Percentiles rank a stretch among this genome's conserved stretches.
Conservation (phyloP, 768 basidiomycete genomes). For the Steccherinum ochraceum region DNA sequence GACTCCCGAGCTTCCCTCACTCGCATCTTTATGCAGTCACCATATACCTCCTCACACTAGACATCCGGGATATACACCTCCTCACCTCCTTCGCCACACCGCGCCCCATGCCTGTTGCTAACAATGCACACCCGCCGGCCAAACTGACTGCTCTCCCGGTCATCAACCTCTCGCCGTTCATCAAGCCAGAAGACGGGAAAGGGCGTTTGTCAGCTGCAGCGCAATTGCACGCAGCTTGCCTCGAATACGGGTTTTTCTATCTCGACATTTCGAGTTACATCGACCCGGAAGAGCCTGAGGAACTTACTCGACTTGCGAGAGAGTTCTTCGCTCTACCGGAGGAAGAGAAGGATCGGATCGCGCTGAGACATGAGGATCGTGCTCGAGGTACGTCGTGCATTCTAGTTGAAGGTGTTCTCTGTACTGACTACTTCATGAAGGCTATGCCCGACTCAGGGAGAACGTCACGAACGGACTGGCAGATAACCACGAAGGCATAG, state of each 20-base stretch:
- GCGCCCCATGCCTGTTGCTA: background rate
- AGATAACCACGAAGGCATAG: constrained; percentile 82
- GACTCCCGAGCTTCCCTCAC: no score
- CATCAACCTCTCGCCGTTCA: constrained; percentile 66
- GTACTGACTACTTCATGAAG: constrained; percentile 30
- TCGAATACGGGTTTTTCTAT: constrained; percentile 88
- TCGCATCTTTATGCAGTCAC: no score
- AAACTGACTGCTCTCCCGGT: constrained; percentile 47
- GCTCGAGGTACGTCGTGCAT: constrained; percentile 55
- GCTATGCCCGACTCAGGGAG: constrained; percentile 75
- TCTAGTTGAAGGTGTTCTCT: background rate
- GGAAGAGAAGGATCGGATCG: constrained; percentile 54
- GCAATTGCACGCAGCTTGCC: constrained; percentile 66
- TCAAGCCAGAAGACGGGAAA: constrained; percentile 30
- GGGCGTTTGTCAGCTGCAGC: constrained; percentile 39
- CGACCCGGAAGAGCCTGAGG: constrained; percentile 52
- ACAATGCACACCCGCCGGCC: background rate
- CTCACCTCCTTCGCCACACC: no score
- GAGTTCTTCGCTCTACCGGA: constrained; percentile 70
- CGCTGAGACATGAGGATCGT: constrained; percentile 59
- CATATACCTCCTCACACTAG: no score
- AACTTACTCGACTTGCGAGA: constrained; percentile 56
- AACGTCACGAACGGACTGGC: constrained; percentile 83
- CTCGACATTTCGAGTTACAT: constrained; percentile 61
- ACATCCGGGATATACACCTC: no score